phyloP scores from a whole-genome alignment of 73 alveolate species.

The Urostyla sp. region DNA sequence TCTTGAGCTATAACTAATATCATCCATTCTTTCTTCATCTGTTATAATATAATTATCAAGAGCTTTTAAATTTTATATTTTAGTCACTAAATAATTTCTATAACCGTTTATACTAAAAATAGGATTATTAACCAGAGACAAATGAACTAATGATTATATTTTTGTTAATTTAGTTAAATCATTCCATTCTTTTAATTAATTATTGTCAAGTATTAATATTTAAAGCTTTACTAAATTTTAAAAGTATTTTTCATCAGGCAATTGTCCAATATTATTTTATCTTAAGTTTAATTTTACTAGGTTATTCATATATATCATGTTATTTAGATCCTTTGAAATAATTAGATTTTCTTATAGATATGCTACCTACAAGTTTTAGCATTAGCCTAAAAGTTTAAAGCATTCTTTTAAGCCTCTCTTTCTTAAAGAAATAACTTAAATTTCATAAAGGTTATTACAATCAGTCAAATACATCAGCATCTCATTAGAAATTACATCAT shows the following conservation, averaged over 20 bases:
- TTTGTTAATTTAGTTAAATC: conserved; percentile 47
- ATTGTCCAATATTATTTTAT: neutral
- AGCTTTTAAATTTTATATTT: conserved; percentile 36
- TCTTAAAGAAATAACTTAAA: conserved; percentile 31
- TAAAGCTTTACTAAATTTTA: neutral
- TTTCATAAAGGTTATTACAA: conserved; percentile 23
- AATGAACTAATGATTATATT: conserved; percentile 24
- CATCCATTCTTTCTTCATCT: conserved; percentile 76
- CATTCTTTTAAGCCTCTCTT: neutral
- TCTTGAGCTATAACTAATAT: conserved; percentile 62
- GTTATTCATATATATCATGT: neutral
- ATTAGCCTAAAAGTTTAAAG: neutral
- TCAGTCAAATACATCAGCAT: conserved; percentile 42
- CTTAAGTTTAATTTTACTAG: conserved; percentile 44
- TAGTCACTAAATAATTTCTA: conserved; percentile 63
- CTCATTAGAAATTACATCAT: conserved; percentile 30
- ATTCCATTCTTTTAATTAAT: conserved; percentile 53
- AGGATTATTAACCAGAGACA: conserved; percentile 60
- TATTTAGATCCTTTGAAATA: neutral
- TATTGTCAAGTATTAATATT: conserved; percentile 54
- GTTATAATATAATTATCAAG: conserved; percentile 67
- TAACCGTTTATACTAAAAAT: conserved; percentile 65
- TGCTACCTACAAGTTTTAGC: conserved; percentile 26
- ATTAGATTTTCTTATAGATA: conserved; percentile 15
- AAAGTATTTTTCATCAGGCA: conserved; percentile 42